Evolutionary conservation across 345 rosid genomes (phyloP), one percentile per base, ranked within the genome.

Genomic region (Linum lewisii): DNA sequence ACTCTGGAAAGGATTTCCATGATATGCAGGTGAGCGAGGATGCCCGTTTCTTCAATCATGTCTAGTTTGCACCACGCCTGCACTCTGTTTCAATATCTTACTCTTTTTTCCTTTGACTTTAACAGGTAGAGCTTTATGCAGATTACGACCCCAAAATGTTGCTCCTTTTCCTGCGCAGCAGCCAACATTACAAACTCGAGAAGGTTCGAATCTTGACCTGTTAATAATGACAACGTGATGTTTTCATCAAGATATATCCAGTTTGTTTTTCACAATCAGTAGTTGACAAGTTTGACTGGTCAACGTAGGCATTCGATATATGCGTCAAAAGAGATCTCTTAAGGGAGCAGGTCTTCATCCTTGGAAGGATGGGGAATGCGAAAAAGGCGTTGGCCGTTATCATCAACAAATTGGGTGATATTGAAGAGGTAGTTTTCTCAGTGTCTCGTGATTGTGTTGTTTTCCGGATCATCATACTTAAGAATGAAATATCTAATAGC

Each of bases 291-390:
- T 57, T 71, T 62, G 70, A 63, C 58, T 68, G 34, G 54, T 57
- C 47, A 68, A 72, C 59, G 71, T 83, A 93, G 99, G 97, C 97
- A 44, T 84, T 90, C 71, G 94, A 90, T 57, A 79, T 85, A 60
- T 94, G 99, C 66, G 73, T 84, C 65, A 80, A 60, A 75, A 85
- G 78, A 80, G 79, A 82, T 77, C 88, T 94, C 63, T 69, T 90
- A 58, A 84, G 61, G 71, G 99, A 87, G 84, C 99, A 94, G 77
- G 99, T 94, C 23, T 94, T 94, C 74, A 75, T 94, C 61, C 86
- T 94, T 60, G 99, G 97, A 64, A 85, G 99, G 74, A 94, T 94
- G 99, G 97, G 99, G 58, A 94, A 94, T 66, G 63, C 97, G 49
- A 90, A 78, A 69, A 81, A 82, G 77, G 99, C 97, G 63, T 84